phyloP scores from a whole-genome alignment of 176 grass and related monocot genomes.

The Aegilops umbellulata region DNA sequence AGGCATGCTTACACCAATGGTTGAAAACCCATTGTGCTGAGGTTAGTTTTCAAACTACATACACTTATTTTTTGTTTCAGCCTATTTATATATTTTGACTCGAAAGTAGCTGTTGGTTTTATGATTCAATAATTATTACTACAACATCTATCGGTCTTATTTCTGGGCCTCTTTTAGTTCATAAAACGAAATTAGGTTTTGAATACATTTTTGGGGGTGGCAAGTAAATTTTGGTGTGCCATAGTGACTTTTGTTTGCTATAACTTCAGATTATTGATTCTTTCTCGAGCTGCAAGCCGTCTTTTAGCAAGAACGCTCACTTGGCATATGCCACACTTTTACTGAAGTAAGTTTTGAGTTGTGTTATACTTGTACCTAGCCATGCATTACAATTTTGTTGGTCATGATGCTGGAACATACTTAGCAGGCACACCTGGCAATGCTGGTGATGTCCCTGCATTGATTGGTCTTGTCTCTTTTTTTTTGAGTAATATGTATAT shows the following conservation, averaged over 20 bases:
- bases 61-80: not conserved
- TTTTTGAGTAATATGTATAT: not conserved
- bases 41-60: constrained; percentile 52
- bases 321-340: constrained; percentile 84
- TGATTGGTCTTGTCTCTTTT: not conserved
- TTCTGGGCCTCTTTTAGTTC: not conserved
- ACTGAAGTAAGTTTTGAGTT: constrained; percentile 72
- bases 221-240: not conserved
- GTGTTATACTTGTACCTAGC: not conserved
- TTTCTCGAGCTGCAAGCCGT: constrained; percentile 56
- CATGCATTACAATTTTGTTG: not conserved
- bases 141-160: not conserved
- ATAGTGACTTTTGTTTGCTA: constrained; percentile 33
- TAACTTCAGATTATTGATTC: constrained; percentile 83
- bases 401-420: too few species aligned
- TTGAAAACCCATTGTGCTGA: constrained; percentile 67
- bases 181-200: not conserved
- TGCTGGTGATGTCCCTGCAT: constrained; percentile 12
- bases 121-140: not conserved
- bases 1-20: constrained; percentile 69
- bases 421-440: not conserved
- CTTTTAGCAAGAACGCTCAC: constrained; percentile 89
- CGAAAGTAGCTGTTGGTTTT: not conserved
- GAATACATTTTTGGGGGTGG: not conserved
- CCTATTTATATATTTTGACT: not conserved